Conservation (phyloP, 2,329 filamentous ascomycete genomes). For the Fusarium citri region DNA sequence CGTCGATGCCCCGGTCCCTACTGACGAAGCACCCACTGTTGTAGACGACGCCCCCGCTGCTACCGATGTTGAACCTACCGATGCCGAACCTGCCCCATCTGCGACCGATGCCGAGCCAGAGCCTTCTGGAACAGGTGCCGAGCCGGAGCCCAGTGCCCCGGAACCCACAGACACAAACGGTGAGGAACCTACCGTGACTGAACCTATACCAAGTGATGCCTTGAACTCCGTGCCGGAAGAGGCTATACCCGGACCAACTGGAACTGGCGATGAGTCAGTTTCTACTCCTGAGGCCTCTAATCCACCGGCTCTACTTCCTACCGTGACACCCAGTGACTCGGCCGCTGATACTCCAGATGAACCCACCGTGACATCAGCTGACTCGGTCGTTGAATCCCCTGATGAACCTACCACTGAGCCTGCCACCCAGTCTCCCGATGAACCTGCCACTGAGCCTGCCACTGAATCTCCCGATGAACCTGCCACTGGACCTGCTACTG, state of each 20-base stretch:
- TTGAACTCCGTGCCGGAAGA: constrained; percentile 4
- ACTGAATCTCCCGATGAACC: not conserved
- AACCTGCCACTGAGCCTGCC: no score
- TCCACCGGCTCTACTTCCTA: not conserved
- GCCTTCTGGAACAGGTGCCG: not conserved
- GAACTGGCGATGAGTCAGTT: not conserved
- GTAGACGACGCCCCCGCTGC: not conserved
- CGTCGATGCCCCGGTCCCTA: not conserved
- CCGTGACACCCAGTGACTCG: not conserved
- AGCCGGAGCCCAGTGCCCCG: not conserved
- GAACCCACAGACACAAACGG: constrained; percentile 12
- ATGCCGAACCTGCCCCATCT: not conserved
- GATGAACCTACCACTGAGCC: not conserved
- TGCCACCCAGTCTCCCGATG: not conserved
- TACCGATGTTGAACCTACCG: not conserved
- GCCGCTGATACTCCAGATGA: not conserved
- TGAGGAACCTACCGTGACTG: constrained; percentile 8
- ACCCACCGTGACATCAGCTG: not conserved
- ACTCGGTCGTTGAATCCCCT: not conserved
- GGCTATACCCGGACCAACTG: not conserved
- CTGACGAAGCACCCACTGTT: not conserved
- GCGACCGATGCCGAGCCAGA: not conserved
- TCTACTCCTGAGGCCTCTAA: constrained; percentile 1
- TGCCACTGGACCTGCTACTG: not conserved
- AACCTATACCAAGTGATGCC: not conserved